Evolutionary conservation across 176 grass and related monocot genomes (phyloP).

Genomic region (Eragrostis curvula): DNA sequence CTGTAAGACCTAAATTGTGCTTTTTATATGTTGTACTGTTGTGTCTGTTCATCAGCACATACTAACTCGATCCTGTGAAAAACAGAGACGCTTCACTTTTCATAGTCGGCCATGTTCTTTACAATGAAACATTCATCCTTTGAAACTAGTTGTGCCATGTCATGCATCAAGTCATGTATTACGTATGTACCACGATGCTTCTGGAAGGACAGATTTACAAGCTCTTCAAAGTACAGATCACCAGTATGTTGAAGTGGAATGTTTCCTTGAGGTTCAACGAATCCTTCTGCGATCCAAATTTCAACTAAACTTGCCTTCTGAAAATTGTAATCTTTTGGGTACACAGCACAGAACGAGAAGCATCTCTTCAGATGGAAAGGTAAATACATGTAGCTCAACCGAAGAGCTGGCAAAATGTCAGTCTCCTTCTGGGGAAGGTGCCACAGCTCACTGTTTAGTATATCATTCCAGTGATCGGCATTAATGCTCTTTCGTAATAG

Average conservation of each 20-base stretch:
- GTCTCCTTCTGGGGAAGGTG: background rate
- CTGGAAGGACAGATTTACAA: conserved; percentile 15
- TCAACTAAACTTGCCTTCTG: background rate
- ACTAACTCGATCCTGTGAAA: no score
- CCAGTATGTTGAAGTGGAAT: background rate
- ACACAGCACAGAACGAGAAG: conserved; percentile 52
- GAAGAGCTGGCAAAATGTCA: conserved; percentile 45
- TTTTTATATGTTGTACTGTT: no score
- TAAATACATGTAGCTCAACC: conserved; percentile 62
- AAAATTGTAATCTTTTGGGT: conserved; percentile 35
- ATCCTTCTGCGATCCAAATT: background rate
- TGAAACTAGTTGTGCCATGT: conserved; percentile 40
- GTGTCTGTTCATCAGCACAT: no score
- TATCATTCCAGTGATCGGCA: conserved; percentile 16
- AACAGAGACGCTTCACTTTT: no score
- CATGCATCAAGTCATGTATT: conserved; percentile 56
- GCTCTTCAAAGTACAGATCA: background rate
- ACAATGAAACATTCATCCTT: conserved; percentile 17
- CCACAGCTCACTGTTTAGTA: conserved; percentile 44
- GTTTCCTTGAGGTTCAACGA: conserved; percentile 13
- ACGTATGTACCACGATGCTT: background rate
- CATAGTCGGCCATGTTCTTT: fast-evolving
- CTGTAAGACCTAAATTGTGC: no score
- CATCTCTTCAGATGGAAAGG: conserved; percentile 42
- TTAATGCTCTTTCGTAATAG: background rate